phyloP scores from a whole-genome alignment of 331 rosid species.

The Cydonia oblonga region DNA sequence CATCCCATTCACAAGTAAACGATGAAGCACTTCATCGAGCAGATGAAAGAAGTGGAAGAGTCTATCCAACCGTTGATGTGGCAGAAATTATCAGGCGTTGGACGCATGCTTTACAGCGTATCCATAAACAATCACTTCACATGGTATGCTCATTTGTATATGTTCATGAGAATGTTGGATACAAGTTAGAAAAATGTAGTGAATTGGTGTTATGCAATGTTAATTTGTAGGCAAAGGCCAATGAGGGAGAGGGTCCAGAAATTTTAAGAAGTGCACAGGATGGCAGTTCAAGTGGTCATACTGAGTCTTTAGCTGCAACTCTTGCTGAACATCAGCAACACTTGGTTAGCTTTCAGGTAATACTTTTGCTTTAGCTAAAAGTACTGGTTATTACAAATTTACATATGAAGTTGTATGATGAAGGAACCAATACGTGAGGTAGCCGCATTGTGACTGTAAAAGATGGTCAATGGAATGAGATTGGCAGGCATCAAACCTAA shows the following conservation, averaged over 20 bases:
- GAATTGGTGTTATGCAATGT: background rate
- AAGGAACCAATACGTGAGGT: background rate
- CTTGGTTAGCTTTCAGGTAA: slow-evolving; percentile 97
- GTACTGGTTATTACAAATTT: background rate
- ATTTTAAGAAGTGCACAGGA: slow-evolving; percentile 65
- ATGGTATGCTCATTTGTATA: slow-evolving; percentile 35
- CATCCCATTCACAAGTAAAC: slow-evolving; percentile 27
- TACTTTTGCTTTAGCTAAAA: background rate
- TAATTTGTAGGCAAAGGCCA: slow-evolving; percentile 73
- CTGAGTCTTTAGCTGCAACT: slow-evolving; percentile 86
- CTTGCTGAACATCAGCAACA: slow-evolving; percentile 99
- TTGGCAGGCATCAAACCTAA: background rate
- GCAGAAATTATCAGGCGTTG: slow-evolving; percentile 97
- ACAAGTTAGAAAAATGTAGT: background rate
- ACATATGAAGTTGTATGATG: background rate
- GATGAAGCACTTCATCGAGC: slow-evolving; percentile 52
- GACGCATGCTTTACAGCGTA: slow-evolving; percentile 99
- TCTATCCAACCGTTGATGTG: slow-evolving; percentile 71
- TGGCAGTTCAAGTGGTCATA: slow-evolving; percentile 79
- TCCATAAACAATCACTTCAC: slow-evolving; percentile 92
- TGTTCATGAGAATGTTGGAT: background rate
- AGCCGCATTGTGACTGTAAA: background rate
- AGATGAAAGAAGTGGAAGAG: slow-evolving; percentile 81
- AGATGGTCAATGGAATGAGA: background rate
- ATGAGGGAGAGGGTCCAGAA: slow-evolving; percentile 97